Evolutionary conservation across 1,284 basidiomycete species (phyloP).

Genomic region (Amylostereum areolatum): DNA sequence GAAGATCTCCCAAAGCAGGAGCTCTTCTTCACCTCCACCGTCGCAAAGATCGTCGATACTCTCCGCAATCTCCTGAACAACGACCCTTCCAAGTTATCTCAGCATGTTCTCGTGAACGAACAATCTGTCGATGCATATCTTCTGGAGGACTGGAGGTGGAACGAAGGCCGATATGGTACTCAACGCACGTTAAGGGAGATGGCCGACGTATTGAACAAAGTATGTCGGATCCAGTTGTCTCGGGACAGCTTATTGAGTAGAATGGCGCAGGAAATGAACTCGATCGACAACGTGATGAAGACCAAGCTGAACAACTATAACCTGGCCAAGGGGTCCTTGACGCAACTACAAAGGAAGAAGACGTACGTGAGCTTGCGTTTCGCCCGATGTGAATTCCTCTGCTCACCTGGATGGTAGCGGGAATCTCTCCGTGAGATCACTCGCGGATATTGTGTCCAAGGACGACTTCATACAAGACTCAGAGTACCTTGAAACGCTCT

Average conservation of each 20-base stretch:
- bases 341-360: constrained; percentile 94
- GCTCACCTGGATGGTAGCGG: constrained; percentile 49
- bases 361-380: constrained; percentile 46
- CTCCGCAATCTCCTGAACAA: constrained; percentile 89
- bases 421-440: constrained; percentile 85
- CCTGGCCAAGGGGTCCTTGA: constrained; percentile 87
- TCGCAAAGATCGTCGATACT: constrained; percentile 93
- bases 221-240: constrained; percentile 25
- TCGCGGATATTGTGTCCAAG: constrained; percentile 82
- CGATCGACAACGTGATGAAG: constrained; percentile 88
- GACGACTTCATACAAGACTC: constrained; percentile 83
- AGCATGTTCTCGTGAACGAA: constrained; percentile 85
- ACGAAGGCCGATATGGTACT: constrained; percentile 80
- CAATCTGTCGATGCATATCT: constrained; percentile 79
- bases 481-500: constrained; percentile 89
- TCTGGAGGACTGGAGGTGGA: constrained; percentile 79
- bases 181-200: constrained; percentile 79
- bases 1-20: constrained; percentile 94
- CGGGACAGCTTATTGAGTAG: no score
- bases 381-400: not conserved
- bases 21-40: constrained; percentile 77
- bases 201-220: constrained; percentile 78
- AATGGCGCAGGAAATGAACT: constrained; percentile 72
- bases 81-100: constrained; percentile 75
- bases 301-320: constrained; percentile 90